Percentiles rank a stretch among this genome's conserved stretches.
Conservation (phyloP, 768 basidiomycete genomes). For the Russula lepida region DNA sequence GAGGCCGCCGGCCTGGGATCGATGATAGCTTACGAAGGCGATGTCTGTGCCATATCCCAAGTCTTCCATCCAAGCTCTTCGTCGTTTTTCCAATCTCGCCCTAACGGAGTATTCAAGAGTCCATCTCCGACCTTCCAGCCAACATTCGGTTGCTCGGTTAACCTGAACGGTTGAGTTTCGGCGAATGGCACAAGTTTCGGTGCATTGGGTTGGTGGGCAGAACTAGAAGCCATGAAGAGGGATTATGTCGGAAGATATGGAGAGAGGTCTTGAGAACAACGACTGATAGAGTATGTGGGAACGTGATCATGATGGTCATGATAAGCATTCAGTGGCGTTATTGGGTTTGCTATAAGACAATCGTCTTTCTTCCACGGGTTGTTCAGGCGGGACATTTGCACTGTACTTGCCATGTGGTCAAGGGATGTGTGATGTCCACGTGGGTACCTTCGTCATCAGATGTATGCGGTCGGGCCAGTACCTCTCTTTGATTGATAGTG, state of each 20-base stretch:
- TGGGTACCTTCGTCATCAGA: neutral
- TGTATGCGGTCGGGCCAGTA: too few species aligned
- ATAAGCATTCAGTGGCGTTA: neutral
- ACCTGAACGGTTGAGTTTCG: slow-evolving; percentile 25
- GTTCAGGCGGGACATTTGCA: neutral
- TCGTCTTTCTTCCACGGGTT: neutral
- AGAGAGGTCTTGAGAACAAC: too few species aligned
- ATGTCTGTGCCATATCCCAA: slow-evolving; percentile 30
- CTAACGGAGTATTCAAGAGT: slow-evolving; percentile 22
- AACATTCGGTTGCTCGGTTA: slow-evolving; percentile 34
- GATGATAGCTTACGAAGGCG: slow-evolving; percentile 9
- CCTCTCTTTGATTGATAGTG: too few species aligned
- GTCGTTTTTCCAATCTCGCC: slow-evolving; percentile 28
- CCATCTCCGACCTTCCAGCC: slow-evolving; percentile 39
- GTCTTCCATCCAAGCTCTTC: slow-evolving; percentile 32
- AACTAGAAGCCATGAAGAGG: neutral
- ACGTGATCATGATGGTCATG: neutral
- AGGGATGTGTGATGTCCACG: neutral
- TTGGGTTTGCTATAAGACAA: neutral
- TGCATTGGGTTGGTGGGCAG: neutral
- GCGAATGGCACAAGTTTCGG: slow-evolving; percentile 1
- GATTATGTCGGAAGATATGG: neutral
- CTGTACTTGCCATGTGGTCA: neutral
- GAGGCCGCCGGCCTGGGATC: neutral
- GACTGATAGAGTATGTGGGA: neutral